A percentile compares a stretch with the other conserved stretches of the same genome.
Conservation (phyloP, 345 rosid species). For the Kandelia obovata region DNA sequence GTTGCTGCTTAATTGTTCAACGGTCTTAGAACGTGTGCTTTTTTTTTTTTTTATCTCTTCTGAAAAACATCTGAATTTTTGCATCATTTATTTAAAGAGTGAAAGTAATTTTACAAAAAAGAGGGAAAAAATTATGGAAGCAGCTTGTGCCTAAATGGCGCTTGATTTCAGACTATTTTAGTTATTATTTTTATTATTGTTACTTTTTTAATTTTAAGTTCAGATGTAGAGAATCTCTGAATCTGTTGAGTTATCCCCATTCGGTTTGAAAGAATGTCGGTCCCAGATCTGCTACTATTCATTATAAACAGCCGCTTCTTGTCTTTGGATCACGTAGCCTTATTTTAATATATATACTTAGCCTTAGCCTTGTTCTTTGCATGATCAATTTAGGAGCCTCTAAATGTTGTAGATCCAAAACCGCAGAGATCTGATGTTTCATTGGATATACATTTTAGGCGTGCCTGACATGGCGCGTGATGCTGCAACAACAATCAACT, state of each 20-base stretch:
- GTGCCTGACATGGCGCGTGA: slow-evolving; percentile 24
- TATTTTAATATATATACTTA: too few species aligned
- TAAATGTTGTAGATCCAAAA: neutral
- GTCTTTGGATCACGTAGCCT: neutral
- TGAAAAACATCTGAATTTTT: slow-evolving; percentile 1
- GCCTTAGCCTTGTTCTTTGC: neutral
- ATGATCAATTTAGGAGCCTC: neutral
- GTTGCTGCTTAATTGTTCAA: slow-evolving; percentile 25
- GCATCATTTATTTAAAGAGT: neutral
- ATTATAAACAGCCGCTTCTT: slow-evolving; percentile 7
- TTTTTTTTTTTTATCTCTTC: neutral
- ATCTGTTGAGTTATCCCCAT: neutral
- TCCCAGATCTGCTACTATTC: neutral
- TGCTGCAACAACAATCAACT: slow-evolving; percentile 48
- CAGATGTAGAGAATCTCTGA: neutral
- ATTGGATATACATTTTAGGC: slow-evolving; percentile 27
- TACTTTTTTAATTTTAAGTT: neutral
- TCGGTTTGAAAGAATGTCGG: neutral
- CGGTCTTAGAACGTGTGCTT: slow-evolving; percentile 5
- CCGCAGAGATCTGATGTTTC: slow-evolving; percentile 16
- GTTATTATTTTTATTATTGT: too few species aligned
- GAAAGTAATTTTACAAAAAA: too few species aligned
- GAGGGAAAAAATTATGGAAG: too few species aligned
- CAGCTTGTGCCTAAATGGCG: too few species aligned
- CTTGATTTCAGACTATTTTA: too few species aligned